Evolutionary conservation across 2,329 filamentous ascomycete species (phyloP).

Genomic region (Fusarium siculi): DNA sequence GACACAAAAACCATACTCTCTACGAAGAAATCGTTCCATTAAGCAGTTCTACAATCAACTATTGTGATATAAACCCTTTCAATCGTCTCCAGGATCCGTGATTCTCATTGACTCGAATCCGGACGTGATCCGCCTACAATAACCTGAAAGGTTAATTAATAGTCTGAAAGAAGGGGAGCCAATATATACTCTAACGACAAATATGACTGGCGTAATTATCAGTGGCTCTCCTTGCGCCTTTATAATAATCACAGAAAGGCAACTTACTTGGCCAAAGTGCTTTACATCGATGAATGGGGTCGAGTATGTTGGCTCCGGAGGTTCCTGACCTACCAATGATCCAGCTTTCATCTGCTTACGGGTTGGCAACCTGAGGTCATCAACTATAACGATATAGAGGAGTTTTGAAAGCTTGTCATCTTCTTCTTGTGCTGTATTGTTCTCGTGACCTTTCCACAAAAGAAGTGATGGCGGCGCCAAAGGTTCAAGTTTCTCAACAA

Average conservation of each 20-base stretch:
- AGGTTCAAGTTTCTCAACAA: not conserved
- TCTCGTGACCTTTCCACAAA: not conserved
- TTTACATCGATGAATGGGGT: not conserved
- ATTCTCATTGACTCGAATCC: not conserved
- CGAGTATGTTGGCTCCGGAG: rapidly evolving
- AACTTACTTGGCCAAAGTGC: not conserved
- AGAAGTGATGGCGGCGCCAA: not conserved
- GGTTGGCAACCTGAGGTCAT: not conserved
- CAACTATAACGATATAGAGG: no score
- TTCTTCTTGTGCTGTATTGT: rapidly evolving
- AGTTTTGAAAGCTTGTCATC: not conserved
- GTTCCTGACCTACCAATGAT: not conserved
- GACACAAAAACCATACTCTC: no score
- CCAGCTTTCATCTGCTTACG: not conserved
- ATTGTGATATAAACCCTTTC: not conserved
- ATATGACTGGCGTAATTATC: no score
- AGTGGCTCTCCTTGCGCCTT: no score
- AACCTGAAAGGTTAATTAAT: not conserved
- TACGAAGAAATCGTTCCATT: no score
- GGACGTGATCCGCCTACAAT: not conserved
- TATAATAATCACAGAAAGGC: no score
- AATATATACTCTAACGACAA: no score
- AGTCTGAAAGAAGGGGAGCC: no score
- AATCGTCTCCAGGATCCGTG: not conserved
- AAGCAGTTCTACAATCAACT: no score